Base-by-base conservation (phyloP, 2,329 filamentous ascomycete species). In the Tolypocladium tropicale region DNA sequence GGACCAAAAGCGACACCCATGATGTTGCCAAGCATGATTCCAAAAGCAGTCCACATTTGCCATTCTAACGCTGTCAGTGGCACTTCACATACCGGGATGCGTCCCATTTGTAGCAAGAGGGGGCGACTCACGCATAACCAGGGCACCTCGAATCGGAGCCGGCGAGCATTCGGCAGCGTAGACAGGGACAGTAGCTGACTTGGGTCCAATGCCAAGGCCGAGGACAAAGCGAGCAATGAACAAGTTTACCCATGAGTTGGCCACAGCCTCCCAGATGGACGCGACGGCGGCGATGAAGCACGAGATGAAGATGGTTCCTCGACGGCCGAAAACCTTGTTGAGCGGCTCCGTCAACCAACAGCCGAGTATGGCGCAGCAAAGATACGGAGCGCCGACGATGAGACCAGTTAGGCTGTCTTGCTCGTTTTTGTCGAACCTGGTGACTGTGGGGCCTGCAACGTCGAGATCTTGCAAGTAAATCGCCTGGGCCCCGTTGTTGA, bases 131-230 rank as follows among this genome's bases (percentile, higher is more conserved):
- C 63, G 84, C 88, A 93, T 92, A 59, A 90, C 87, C 10, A 93
- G 74, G 11, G 85, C 87, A 60, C 87, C 86, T 60, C 86, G 80
- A 53, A 90, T 84, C 5, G 74, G 65, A 2, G 85, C 81, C 0
- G 86, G 86, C 0, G 83, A 78, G 51, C 81, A 86, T 67, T 90
- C 88, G 1, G 88, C 86, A 1, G 85, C 83, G 63, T 89, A 91
- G 48, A 91, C 82, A 0, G 88, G 88, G 0, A 85, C 81, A 1
- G 77, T 82, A 4, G 77, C 78, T 14, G 80, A 80, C 65, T 88
- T 88, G 34, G 82, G 77, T 5, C 85, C 85, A 60, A 88, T 85
- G 2, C 82, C 85, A 43, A 90, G 78, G 0, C 87, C 87, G 56
- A 89, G 77, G 16, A 83, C 73, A 60, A 89, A 83, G 28, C 86